Evolutionary conservation across 106 monocot species (phyloP).

Genomic region (Apostasia ramifera): DNA sequence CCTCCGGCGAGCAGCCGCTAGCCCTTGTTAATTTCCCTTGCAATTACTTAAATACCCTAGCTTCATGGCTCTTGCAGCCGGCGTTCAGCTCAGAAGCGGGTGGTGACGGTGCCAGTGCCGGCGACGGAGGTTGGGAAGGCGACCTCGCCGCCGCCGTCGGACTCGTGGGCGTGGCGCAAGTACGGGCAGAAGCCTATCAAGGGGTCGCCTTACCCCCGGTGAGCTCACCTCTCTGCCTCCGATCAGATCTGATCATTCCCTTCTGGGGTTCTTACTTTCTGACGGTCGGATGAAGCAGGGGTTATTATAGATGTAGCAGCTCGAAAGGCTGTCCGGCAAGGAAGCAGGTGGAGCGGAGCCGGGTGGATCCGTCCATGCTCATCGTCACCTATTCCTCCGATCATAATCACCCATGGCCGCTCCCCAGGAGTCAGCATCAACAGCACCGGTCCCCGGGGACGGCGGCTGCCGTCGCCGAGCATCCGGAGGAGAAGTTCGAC

Average conservation of each 20-base stretch:
- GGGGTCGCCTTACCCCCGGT: constrained; percentile 20
- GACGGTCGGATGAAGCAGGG: constrained; percentile 11
- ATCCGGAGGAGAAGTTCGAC: constrained; percentile 28
- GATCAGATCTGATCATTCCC: neutral
- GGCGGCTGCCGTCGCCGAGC: neutral
- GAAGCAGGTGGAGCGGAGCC: constrained; percentile 52
- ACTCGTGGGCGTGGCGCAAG: constrained; percentile 37
- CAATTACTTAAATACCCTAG: no score
- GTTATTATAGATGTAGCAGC: constrained; percentile 53
- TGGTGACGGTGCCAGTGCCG: constrained; percentile 1
- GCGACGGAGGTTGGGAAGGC: constrained; percentile 12
- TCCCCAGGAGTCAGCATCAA: constrained; percentile 14
- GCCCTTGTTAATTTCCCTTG: no score
- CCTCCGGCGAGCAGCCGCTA: no score
- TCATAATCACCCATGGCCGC: constrained; percentile 46
- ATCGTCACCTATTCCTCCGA: constrained; percentile 42
- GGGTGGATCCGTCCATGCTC: constrained; percentile 26
- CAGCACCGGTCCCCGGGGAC: neutral
- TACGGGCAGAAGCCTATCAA: constrained; percentile 33
- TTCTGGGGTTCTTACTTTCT: neutral
- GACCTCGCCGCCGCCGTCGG: constrained; percentile 14
- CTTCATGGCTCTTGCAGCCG: neutral
- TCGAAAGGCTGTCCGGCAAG: constrained; percentile 50
- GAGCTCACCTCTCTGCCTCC: no score
- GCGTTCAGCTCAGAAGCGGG: constrained; percentile 7